phyloP scores from a whole-genome alignment of 2,329 filamentous ascomycete genomes.

The Fusarium multiceps region DNA sequence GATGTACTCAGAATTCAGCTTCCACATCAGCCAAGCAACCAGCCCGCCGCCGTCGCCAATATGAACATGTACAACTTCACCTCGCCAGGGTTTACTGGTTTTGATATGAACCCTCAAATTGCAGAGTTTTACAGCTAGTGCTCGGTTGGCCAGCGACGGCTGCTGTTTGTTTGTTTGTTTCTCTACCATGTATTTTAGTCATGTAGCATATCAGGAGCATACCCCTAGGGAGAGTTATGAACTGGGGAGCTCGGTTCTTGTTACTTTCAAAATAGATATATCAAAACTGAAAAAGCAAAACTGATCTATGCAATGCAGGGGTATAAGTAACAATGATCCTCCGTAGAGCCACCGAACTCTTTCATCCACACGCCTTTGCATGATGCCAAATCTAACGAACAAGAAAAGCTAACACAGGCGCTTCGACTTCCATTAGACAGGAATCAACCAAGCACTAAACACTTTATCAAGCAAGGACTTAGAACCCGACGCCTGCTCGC shows the following conservation, averaged over 20 bases:
- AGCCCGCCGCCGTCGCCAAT: not conserved
- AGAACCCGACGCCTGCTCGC: not conserved
- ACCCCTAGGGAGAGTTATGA: not conserved
- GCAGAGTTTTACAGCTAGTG: not conserved
- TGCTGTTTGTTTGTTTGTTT: not conserved
- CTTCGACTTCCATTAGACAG: constrained; percentile 5
- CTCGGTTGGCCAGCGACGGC: not conserved
- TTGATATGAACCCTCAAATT: constrained; percentile 10
- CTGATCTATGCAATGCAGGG: constrained; percentile 32
- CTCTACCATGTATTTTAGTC: not conserved
- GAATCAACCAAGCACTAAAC: constrained; percentile 2
- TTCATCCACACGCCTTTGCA: constrained; percentile 21
- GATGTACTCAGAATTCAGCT: constrained; percentile 31
- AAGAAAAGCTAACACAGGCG: constrained; percentile 5
- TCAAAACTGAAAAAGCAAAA: constrained; percentile 13
- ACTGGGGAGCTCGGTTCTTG: not conserved
- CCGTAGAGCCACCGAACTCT: constrained; percentile 1
- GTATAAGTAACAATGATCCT: constrained; percentile 39
- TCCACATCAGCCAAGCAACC: constrained; percentile 26
- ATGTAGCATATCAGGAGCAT: not conserved
- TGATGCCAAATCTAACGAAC: constrained; percentile 23
- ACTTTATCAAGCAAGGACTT: not conserved
- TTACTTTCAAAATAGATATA: not conserved
- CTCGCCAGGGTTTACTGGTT: constrained; percentile 5
- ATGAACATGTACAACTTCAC: constrained; percentile 7